These are phyloP conservation scores for Paulownia fortunei DNA, from an alignment of 257 asterid species.

Conservation along the genomic window DNA sequence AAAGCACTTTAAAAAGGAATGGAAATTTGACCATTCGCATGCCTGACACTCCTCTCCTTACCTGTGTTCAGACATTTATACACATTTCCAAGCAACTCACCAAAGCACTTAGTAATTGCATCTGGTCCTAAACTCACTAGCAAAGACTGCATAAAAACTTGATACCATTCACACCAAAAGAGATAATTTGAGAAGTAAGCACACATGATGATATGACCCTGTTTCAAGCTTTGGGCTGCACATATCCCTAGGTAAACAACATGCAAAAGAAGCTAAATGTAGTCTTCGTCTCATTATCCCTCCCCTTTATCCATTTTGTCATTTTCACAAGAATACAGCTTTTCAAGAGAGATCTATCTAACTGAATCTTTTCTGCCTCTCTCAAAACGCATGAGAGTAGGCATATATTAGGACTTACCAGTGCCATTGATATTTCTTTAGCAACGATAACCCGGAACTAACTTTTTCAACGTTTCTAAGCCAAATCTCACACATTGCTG, in stretches of 20 bases:
- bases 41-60: no score
- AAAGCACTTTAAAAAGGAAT: not conserved
- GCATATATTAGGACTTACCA: conserved; percentile 48
- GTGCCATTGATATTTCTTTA: conserved; percentile 64
- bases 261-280: not conserved
- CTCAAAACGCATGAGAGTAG: not conserved
- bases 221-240: not conserved
- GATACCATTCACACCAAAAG: not conserved
- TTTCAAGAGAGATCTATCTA: conserved; percentile 1
- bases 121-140: no score
- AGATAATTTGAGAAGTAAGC: not conserved
- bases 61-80: no score
- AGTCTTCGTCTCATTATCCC: not conserved
- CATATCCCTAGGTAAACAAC: not conserved
- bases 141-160: no score
- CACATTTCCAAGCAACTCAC: no score
- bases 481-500: conserved; percentile 77
- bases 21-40: not conserved
- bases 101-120: no score
- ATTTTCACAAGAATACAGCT: not conserved
- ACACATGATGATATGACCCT: not conserved
- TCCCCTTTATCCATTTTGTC: conserved; percentile 7
- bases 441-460: conserved; percentile 54
- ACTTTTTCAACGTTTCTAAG: conserved; percentile 65
- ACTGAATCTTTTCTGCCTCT: not conserved